A percentile compares a stretch with the other conserved stretches of the same genome.
Conservation (phyloP, 768 basidiomycete genomes). For the Terana coerulea region DNA sequence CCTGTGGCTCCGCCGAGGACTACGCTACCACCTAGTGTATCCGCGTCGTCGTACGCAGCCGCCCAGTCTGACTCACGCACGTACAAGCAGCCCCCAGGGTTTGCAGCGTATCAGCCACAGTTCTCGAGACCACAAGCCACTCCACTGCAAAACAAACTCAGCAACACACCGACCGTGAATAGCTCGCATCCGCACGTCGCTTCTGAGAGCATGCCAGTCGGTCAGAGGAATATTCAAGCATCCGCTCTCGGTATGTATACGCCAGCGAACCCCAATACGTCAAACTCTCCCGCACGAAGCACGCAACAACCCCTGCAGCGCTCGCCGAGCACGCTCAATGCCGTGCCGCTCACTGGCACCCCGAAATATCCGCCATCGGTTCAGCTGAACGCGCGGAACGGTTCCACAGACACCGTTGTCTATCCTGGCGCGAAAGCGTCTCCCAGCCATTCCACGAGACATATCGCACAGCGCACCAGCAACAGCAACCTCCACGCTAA, state of each 20-base stretch:
- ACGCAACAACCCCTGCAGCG: conserved; percentile 2
- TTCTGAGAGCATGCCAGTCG: too few species aligned
- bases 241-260: too few species aligned
- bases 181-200: too few species aligned
- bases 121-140: conserved; percentile 6
- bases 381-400: conserved; percentile 23
- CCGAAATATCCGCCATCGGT: conserved; percentile 20
- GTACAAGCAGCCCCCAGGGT: not conserved
- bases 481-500: conserved; percentile 18
- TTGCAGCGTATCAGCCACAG: not conserved
- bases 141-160: conserved; percentile 2
- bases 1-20: not conserved
- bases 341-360: conserved; percentile 4
- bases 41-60: too few species aligned
- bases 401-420: conserved; percentile 25
- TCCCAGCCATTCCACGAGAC: conserved; percentile 15
- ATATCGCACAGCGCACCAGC: conserved; percentile 19
- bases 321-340: conserved; percentile 8
- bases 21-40: not conserved
- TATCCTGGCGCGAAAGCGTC: conserved; percentile 20
- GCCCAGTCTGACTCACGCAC: conserved; percentile 2
- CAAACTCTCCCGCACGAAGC: conserved; percentile 8
- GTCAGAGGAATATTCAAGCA: too few species aligned
- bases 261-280: not conserved
- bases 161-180: too few species aligned